A percentile compares a stretch with the other conserved stretches of the same genome.
Conservation (phyloP, 2,329 filamentous ascomycete species). For the Decorospora gaudefroyi region DNA sequence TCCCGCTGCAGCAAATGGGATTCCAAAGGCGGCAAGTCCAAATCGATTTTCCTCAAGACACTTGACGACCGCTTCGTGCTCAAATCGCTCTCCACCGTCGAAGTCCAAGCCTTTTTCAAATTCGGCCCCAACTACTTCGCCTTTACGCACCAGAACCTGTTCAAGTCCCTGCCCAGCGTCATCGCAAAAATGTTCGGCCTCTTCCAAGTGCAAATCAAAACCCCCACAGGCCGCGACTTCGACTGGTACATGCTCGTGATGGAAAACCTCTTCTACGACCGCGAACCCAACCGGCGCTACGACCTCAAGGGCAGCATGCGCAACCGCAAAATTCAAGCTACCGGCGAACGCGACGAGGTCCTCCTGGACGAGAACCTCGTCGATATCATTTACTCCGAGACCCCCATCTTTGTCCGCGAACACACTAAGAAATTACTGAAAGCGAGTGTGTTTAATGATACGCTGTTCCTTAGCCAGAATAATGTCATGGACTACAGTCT, state of each 20-base stretch:
- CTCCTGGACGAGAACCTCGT: constrained; percentile 98
- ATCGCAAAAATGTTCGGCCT: constrained; percentile 99
- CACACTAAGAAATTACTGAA: constrained; percentile 93
- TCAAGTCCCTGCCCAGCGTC: constrained; percentile 88
- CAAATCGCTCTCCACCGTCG: constrained; percentile 86
- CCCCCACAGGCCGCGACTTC: constrained; percentile 90
- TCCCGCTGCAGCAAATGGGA: constrained; percentile 98
- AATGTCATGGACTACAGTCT: constrained; percentile 99
- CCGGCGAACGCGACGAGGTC: constrained; percentile 94
- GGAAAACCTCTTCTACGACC: constrained; percentile 98
- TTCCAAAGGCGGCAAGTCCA: constrained; percentile 96
- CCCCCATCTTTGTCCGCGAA: constrained; percentile 90
- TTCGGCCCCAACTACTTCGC: constrained; percentile 97
- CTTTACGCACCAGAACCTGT: constrained; percentile 95
- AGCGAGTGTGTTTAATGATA: constrained; percentile 96
- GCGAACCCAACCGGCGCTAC: constrained; percentile 76
- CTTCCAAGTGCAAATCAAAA: constrained; percentile 97
- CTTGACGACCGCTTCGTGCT: constrained; percentile 91
- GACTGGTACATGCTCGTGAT: constrained; percentile 94
- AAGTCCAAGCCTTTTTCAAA: constrained; percentile 89
- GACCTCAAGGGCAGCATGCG: constrained; percentile 98
- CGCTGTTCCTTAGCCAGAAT: constrained; percentile 88
- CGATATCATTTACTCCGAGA: constrained; percentile 92
- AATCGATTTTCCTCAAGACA: constrained; percentile 95
- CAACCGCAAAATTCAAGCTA: constrained; percentile 95